Evolutionary conservation across 2,329 filamentous ascomycete genomes (phyloP).

Genomic region (Paracamarosporium sp.): DNA sequence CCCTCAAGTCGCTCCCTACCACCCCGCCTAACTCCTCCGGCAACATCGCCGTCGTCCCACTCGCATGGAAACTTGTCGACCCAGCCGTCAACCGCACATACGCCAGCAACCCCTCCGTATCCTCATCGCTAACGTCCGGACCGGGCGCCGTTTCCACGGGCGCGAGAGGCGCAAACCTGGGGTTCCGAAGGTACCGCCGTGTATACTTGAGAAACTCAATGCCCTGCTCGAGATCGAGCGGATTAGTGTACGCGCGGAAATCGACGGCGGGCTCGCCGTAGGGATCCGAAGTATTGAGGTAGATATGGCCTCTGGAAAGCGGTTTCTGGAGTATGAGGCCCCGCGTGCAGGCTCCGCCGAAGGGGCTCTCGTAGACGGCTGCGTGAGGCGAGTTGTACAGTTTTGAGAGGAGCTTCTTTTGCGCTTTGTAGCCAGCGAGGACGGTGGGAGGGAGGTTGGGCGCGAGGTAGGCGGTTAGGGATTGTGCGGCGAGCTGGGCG

Average conservation of each 20-base stretch:
- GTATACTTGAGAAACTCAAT: conserved; percentile 44
- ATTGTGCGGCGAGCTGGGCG: neutral
- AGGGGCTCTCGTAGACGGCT: conserved; percentile 36
- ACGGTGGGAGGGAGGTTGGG: neutral
- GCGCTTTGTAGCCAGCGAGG: conserved; percentile 1
- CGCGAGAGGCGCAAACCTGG: conserved; percentile 37
- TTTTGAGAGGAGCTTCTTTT: conserved; percentile 18
- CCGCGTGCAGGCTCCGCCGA: conserved; percentile 20
- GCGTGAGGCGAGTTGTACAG: conserved; percentile 30
- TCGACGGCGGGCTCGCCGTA: conserved; percentile 38
- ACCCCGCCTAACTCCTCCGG: conserved; percentile 33
- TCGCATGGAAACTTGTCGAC: conserved; percentile 1
- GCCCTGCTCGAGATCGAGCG: conserved; percentile 42
- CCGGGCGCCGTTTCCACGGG: conserved; percentile 41
- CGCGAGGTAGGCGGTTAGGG: neutral
- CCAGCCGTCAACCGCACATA: conserved; percentile 5
- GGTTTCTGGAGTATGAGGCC: conserved; percentile 25
- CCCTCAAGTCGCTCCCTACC: conserved; percentile 27
- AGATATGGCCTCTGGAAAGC: conserved; percentile 45
- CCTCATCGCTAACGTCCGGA: neutral
- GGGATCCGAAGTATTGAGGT: conserved; percentile 44
- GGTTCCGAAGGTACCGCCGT: conserved; percentile 38
- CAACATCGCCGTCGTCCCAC: conserved; percentile 38
- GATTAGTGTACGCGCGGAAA: conserved; percentile 44
- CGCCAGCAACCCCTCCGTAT: neutral